Evolutionary conservation across 1,284 basidiomycete species (phyloP).

Genomic region (Ceratobasidium sp.): DNA sequence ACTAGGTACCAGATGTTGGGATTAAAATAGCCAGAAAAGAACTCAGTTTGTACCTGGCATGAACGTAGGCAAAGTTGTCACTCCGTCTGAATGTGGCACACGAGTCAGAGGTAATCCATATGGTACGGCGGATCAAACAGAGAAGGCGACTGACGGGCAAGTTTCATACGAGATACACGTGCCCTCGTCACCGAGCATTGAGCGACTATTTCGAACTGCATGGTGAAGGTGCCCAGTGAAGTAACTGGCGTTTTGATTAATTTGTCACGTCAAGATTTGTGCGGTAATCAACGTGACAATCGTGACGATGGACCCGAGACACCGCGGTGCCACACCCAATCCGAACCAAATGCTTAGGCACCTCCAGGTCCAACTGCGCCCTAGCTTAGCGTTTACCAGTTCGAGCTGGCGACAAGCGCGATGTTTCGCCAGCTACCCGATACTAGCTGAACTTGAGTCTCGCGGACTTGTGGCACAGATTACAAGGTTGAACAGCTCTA

Average conservation of each 20-base stretch:
- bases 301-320: neutral
- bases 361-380: neutral
- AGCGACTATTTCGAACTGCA: slow-evolving; percentile 80
- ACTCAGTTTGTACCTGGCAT: slow-evolving; percentile 62
- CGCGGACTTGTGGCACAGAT: slow-evolving; percentile 54
- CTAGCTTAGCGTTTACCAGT: neutral
- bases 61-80: slow-evolving; percentile 81
- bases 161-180: slow-evolving; percentile 74
- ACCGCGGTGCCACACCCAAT: neutral
- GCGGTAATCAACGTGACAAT: no score
- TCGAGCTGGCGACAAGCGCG: slow-evolving; percentile 3
- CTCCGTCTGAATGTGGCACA: slow-evolving; percentile 61
- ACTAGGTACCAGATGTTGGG: slow-evolving; percentile 53
- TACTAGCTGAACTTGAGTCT: slow-evolving; percentile 51
- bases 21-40: neutral
- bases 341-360: slow-evolving; percentile 10
- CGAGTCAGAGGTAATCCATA: neutral
- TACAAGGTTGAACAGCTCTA: slow-evolving; percentile 50
- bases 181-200: slow-evolving; percentile 75
- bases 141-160: slow-evolving; percentile 48
- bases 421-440: neutral
- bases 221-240: no score
- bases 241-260: no score
- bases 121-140: slow-evolving; percentile 12
- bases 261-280: no score